phyloP scores from a whole-genome alignment of 2,329 filamentous ascomycete genomes.

The Didymella exigua region DNA sequence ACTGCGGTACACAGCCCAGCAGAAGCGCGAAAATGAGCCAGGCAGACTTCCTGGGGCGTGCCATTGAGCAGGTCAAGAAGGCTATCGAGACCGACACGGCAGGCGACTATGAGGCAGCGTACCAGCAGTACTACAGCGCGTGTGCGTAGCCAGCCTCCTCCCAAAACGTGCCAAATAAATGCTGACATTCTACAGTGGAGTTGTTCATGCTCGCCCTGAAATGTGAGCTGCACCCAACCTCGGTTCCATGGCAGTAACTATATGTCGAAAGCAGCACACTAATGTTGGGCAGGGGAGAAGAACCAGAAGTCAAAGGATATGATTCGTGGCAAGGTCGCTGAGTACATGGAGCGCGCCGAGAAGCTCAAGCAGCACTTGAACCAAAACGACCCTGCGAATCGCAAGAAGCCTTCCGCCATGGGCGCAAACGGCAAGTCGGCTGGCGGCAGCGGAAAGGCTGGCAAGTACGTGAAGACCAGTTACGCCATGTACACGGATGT shows the following conservation, averaged over 20 bases:
- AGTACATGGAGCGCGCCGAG: slow-evolving; percentile 98
- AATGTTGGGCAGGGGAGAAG: slow-evolving; percentile 72
- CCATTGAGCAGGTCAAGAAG: slow-evolving; percentile 96
- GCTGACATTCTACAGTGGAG: slow-evolving; percentile 65
- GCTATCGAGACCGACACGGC: slow-evolving; percentile 96
- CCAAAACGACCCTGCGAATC: slow-evolving; percentile 69
- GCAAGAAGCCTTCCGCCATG: slow-evolving; percentile 73
- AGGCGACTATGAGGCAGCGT: slow-evolving; percentile 95
- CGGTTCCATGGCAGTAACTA: not conserved
- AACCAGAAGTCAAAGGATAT: slow-evolving; percentile 96
- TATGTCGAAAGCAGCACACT: slow-evolving; percentile 17
- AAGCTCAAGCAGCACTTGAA: slow-evolving; percentile 92
- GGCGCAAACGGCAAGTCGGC: slow-evolving; percentile 73
- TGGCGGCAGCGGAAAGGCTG: slow-evolving; percentile 65
- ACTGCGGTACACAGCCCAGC: slow-evolving; percentile 12
- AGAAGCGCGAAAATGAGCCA: slow-evolving; percentile 73
- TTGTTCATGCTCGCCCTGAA: slow-evolving; percentile 98
- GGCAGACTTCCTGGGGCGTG: slow-evolving; percentile 94
- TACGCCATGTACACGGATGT: not conserved
- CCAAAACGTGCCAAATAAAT: not conserved
- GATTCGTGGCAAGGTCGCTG: slow-evolving; percentile 90
- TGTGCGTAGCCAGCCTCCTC: slow-evolving; percentile 34
- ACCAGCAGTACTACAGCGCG: slow-evolving; percentile 92
- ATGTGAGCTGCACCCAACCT: slow-evolving; percentile 57
- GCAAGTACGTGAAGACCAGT: slow-evolving; percentile 49